Conservation (phyloP, 2,329 filamentous ascomycete genomes). For the Calonectria fujianensis region DNA sequence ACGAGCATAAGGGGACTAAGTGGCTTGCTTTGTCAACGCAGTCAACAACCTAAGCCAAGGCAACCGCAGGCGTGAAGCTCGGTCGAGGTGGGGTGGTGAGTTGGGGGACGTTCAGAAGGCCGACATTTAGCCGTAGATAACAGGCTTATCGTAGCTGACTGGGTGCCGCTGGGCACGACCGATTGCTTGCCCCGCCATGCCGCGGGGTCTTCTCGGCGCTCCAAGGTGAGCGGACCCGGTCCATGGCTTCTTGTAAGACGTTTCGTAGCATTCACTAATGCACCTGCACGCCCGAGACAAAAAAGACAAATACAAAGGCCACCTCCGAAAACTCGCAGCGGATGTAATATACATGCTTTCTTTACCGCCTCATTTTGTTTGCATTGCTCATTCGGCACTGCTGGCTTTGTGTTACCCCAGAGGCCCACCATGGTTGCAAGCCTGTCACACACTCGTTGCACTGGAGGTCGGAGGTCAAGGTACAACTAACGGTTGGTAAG, state of each 20-base stretch:
- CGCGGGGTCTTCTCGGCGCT: conserved; percentile 4
- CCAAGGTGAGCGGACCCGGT: neutral
- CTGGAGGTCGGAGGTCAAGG: neutral
- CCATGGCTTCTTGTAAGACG: conserved; percentile 1
- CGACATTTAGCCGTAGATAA: conserved; percentile 15
- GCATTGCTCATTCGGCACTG: neutral
- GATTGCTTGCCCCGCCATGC: conserved; percentile 3
- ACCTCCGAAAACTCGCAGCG: conserved; percentile 1
- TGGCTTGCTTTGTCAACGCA: conserved; percentile 25
- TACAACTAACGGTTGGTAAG: neutral
- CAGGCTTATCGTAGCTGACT: conserved; percentile 2
- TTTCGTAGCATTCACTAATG: neutral
- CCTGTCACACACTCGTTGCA: neutral
- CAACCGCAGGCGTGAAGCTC: conserved; percentile 24
- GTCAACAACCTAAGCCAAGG: conserved; percentile 26
- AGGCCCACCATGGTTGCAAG: no score
- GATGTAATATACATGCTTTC: neutral
- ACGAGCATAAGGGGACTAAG: neutral
- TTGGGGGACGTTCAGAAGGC: neutral
- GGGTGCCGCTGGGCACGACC: neutral
- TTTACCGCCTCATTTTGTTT: conserved; percentile 14
- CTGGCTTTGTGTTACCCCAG: conserved; percentile 13
- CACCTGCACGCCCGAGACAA: neutral
- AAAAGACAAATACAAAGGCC: neutral
- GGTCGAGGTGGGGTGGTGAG: conserved; percentile 26